Conservation (phyloP, 2,329 filamentous ascomycete genomes). For the Pseudogymnoascus destructans region DNA sequence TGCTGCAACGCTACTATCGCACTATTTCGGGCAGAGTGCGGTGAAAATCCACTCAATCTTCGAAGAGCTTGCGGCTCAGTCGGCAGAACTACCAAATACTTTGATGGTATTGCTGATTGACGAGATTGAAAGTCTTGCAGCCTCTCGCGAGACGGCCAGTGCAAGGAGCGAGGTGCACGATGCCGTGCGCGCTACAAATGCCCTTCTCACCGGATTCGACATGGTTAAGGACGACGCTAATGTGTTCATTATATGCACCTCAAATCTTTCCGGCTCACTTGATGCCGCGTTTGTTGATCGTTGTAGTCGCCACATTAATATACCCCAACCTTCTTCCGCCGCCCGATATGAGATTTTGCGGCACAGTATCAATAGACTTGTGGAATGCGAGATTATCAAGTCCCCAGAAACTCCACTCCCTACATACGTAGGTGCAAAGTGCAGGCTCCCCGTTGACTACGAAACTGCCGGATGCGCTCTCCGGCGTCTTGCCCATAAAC, state of each 20-base stretch:
- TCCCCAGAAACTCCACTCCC: no score
- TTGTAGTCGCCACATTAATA: conserved; percentile 17
- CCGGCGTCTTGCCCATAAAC: neutral
- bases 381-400: conserved; percentile 2
- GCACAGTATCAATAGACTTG: conserved; percentile 17
- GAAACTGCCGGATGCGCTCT: neutral
- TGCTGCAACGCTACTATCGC: conserved; percentile 32
- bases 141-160: conserved; percentile 18
- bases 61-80: conserved; percentile 26
- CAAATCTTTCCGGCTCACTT: conserved; percentile 21
- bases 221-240: conserved; percentile 18
- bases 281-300: conserved; percentile 25
- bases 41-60: conserved; percentile 32
- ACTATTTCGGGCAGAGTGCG: conserved; percentile 35
- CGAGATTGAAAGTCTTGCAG: conserved; percentile 26
- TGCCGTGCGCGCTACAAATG: conserved; percentile 24
- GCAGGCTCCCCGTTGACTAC: neutral
- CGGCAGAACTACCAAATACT: conserved; percentile 15
- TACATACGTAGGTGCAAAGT: neutral
- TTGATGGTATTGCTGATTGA: conserved; percentile 26
- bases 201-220: conserved; percentile 24
- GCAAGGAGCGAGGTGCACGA: conserved; percentile 22
- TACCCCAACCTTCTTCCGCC: conserved; percentile 17
- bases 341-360: conserved; percentile 24
- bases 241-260: conserved; percentile 23